Evolutionary conservation across 1,284 basidiomycete genomes (phyloP).

Genomic region (Ustilago loliicola): DNA sequence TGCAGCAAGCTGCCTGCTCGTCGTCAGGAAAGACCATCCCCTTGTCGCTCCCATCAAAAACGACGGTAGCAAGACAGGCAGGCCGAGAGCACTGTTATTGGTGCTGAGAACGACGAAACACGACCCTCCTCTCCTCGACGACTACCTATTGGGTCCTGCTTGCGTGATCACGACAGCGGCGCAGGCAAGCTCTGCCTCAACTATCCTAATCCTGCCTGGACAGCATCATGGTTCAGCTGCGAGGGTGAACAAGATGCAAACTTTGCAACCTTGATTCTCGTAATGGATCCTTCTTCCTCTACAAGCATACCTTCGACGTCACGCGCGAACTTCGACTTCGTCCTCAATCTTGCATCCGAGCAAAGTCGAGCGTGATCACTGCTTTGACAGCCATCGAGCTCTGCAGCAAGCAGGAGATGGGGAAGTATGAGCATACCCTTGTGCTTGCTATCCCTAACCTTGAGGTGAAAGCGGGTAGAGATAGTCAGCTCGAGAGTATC

Average conservation of each 20-base stretch:
- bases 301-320: not conserved
- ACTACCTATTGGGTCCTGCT: not conserved
- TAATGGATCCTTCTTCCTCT: not conserved
- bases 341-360: not conserved
- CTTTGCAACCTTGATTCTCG: not conserved
- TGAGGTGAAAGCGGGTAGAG: not conserved
- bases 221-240: not conserved
- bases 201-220: not conserved
- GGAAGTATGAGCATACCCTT: not conserved
- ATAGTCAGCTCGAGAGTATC: not conserved
- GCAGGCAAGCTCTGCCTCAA: not conserved
- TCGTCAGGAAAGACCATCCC: not conserved
- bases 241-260: not conserved
- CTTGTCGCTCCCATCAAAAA: not conserved
- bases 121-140: not conserved
- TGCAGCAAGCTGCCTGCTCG: not conserved
- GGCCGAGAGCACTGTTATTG: not conserved
- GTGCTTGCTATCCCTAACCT: not conserved
- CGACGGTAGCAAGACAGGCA: not conserved
- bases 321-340: not conserved
- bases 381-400: not conserved
- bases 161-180: constrained; percentile 3
- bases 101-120: too few relatives aligned
- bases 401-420: not conserved
- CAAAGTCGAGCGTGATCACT: not conserved